Evolutionary conservation across 306 rosid species (phyloP).

Genomic region (Amphicarpaea edgeworthii): DNA sequence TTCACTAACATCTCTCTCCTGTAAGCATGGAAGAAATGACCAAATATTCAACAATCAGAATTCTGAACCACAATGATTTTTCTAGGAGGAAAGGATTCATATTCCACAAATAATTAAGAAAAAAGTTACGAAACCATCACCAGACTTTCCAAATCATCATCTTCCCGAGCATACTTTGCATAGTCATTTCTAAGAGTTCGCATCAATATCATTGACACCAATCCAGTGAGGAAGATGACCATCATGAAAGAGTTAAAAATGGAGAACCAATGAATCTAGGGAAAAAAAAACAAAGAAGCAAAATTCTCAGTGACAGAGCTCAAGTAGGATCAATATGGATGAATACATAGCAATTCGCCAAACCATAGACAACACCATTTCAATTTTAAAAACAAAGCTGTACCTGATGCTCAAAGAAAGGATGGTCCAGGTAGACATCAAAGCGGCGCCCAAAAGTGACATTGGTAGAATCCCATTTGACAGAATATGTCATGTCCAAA

Average conservation of each 20-base stretch:
- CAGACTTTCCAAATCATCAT: conserved; percentile 96
- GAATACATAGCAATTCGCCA: conserved; percentile 36
- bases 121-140: conserved; percentile 56
- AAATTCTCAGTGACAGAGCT: conserved; percentile 38
- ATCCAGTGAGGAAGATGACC: conserved; percentile 99
- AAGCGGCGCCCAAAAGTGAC: conserved; percentile 92
- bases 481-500: conserved; percentile 86
- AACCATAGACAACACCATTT: conserved; percentile 5
- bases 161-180: conserved; percentile 99
- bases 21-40: conserved; percentile 35
- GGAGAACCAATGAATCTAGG: conserved; percentile 99
- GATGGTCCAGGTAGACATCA: conserved; percentile 96
- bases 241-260: conserved; percentile 99
- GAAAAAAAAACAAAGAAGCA: conserved; percentile 42
- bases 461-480: conserved; percentile 82
- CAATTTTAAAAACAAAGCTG: conserved; percentile 16
- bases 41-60: conserved; percentile 38
- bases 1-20: conserved; percentile 99
- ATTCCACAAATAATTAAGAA: conserved; percentile 18
- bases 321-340: conserved; percentile 20
- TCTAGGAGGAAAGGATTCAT: conserved; percentile 14
- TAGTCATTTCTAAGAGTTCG: conserved; percentile 98
- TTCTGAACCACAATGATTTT: conserved; percentile 31
- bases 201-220: conserved; percentile 99
- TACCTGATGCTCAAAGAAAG: conserved; percentile 98